phyloP scores from a whole-genome alignment of 73 alveolate genomes.

The Vitrella brassicaformis region DNA sequence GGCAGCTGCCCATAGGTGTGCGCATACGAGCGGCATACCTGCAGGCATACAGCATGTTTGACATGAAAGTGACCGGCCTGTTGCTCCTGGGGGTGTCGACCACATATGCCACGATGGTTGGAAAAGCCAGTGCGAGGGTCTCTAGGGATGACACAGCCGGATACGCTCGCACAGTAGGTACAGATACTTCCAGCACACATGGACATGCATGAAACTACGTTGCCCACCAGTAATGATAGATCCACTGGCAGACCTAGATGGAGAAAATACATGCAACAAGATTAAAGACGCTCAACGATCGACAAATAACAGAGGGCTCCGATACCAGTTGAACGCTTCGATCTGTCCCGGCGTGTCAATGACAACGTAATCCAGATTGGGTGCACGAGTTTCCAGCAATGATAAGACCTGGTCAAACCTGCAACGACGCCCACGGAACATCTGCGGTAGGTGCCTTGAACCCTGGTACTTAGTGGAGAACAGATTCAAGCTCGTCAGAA shows the following conservation, averaged over 20 bases:
- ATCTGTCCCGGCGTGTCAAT: slow-evolving; percentile 88
- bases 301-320: too few relatives aligned
- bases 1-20: not conserved
- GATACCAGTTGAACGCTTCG: slow-evolving; percentile 83
- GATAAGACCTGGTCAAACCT: slow-evolving; percentile 2
- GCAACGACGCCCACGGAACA: not conserved
- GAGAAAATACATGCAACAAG: too few relatives aligned
- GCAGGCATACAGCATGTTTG: slow-evolving; percentile 82
- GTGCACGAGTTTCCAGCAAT: slow-evolving; percentile 1
- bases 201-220: not conserved
- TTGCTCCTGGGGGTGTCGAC: slow-evolving; percentile 74
- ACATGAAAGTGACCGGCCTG: slow-evolving; percentile 82
- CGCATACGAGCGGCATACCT: not conserved
- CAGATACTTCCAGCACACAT: not conserved
- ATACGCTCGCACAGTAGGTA: not conserved
- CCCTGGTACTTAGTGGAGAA: slow-evolving; percentile 82
- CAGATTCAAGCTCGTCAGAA: slow-evolving; percentile 73
- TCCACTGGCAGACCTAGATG: slow-evolving; percentile 84
- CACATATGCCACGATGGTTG: slow-evolving; percentile 65
- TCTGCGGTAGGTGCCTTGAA: not conserved
- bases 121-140: slow-evolving; percentile 67
- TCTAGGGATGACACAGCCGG: slow-evolving; percentile 32
- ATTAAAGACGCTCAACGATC: too few relatives aligned
- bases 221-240: slow-evolving; percentile 38
- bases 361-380: slow-evolving; percentile 48